Percentiles rank a stretch among this genome's conserved stretches.
These are phyloP conservation scores for Pyrus communis DNA, from an alignment of 306 rosid species.

Conservation along the genomic window DNA sequence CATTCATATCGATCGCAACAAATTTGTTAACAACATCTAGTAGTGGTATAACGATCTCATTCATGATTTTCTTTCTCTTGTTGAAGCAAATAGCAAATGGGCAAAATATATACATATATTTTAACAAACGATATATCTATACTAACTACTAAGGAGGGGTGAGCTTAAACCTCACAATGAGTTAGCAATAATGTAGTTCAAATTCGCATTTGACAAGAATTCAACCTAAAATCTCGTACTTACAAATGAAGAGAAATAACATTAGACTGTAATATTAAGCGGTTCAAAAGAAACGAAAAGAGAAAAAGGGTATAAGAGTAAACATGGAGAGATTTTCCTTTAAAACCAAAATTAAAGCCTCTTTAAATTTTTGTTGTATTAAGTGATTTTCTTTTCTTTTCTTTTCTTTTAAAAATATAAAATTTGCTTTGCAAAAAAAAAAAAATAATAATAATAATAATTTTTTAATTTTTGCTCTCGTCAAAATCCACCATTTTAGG, in stretches of 20 bases:
- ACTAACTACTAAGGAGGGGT: no score
- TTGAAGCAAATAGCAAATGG: neutral
- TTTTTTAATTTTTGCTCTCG: neutral
- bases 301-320: conserved; percentile 31
- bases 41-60: no score
- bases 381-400: neutral
- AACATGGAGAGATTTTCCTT: conserved; percentile 24
- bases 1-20: no score
- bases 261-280: fast-evolving
- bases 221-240: fast-evolving
- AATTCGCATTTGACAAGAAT: no score
- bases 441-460: no score
- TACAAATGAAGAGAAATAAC: no score
- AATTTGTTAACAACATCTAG: neutral
- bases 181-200: no score
- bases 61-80: neutral
- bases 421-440: no score
- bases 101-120: no score
- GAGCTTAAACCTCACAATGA: no score
- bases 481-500: conserved; percentile 34
- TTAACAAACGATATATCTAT: no score
- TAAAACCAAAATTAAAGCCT: conserved; percentile 26
- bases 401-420: neutral
- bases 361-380: conserved; percentile 9
- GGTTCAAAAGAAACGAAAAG: neutral